These are phyloP conservation scores for Cordyceps javanica DNA, from an alignment of 2,329 filamentous ascomycete genomes.

Conservation along the genomic window DNA sequence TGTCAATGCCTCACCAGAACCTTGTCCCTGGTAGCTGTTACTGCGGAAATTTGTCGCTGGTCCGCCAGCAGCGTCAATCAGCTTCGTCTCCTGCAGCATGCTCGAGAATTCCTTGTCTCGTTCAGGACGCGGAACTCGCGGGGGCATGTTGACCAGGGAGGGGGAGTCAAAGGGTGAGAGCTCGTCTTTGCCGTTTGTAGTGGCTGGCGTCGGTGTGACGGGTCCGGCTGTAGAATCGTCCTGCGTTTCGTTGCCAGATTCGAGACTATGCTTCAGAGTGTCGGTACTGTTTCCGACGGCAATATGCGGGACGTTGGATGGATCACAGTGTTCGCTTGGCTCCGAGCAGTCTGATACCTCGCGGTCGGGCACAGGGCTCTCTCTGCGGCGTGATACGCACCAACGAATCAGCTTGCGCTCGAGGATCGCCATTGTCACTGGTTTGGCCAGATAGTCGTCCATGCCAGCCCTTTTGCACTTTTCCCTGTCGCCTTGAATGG, in stretches of 20 bases:
- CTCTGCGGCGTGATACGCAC: constrained; percentile 37
- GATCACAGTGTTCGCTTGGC: constrained; percentile 35
- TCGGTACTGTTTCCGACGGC: constrained; percentile 21
- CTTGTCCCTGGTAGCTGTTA: constrained; percentile 29
- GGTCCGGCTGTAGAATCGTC: constrained; percentile 25
- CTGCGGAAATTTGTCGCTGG: constrained; percentile 25
- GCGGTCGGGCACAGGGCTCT: constrained; percentile 19
- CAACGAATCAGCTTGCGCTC: constrained; percentile 68
- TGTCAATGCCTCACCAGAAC: constrained; percentile 40
- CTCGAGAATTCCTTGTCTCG: constrained; percentile 35
- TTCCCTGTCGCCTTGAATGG: constrained; percentile 69
- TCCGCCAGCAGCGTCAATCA: constrained; percentile 40
- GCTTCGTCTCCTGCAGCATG: constrained; percentile 40
- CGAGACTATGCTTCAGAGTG: neutral
- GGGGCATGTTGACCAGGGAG: constrained; percentile 24
- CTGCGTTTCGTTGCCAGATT: constrained; percentile 15
- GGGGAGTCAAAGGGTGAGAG: constrained; percentile 36
- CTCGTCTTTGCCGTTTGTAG: constrained; percentile 32
- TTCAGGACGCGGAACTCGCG: constrained; percentile 29
- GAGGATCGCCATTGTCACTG: constrained; percentile 60
- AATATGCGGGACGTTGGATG: constrained; percentile 34
- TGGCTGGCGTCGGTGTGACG: constrained; percentile 36
- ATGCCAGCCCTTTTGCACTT: constrained; percentile 69
- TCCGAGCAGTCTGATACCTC: constrained; percentile 41
- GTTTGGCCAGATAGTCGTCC: constrained; percentile 71